phyloP scores from a whole-genome alignment of 2,329 filamentous ascomycete genomes.

The Purpureocillium takamizusanense region DNA sequence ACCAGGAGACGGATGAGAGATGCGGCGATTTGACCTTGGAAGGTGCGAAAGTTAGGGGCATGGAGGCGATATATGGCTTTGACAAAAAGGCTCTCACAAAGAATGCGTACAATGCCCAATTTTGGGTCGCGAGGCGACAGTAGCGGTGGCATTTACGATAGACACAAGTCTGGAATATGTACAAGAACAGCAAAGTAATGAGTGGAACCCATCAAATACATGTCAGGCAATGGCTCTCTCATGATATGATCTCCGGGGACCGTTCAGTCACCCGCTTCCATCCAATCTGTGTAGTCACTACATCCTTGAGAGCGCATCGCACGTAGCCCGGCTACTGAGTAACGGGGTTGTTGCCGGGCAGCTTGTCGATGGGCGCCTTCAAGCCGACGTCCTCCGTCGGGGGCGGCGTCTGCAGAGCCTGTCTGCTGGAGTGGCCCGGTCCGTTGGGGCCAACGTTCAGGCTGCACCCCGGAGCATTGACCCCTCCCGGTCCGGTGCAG shows the following conservation, averaged over 20 bases:
- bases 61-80: slow-evolving; percentile 42
- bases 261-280: too few species aligned
- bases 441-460: slow-evolving; percentile 15
- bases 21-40: slow-evolving; percentile 35
- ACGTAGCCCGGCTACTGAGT: slow-evolving; percentile 2
- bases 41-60: slow-evolving; percentile 30
- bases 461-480: slow-evolving; percentile 13
- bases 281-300: too few species aligned
- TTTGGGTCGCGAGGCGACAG: slow-evolving; percentile 36
- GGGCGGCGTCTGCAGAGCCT: slow-evolving; percentile 10
- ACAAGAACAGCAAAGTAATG: too few species aligned
- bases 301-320: too few species aligned
- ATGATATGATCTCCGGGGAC: too few species aligned
- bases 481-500: slow-evolving; percentile 15
- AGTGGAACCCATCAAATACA: not conserved
- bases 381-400: slow-evolving; percentile 16
- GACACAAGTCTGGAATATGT: too few species aligned
- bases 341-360: slow-evolving; percentile 18
- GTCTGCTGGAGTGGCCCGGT: slow-evolving; percentile 10
- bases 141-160: not conserved
- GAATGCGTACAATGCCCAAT: slow-evolving; percentile 46
- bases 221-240: not conserved
- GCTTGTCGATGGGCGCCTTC: slow-evolving; percentile 10
- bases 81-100: slow-evolving; percentile 38
- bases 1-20: slow-evolving; percentile 29